Base-by-base conservation (phyloP, 1,284 basidiomycete species). In the Leccinum subrobustum region DNA sequence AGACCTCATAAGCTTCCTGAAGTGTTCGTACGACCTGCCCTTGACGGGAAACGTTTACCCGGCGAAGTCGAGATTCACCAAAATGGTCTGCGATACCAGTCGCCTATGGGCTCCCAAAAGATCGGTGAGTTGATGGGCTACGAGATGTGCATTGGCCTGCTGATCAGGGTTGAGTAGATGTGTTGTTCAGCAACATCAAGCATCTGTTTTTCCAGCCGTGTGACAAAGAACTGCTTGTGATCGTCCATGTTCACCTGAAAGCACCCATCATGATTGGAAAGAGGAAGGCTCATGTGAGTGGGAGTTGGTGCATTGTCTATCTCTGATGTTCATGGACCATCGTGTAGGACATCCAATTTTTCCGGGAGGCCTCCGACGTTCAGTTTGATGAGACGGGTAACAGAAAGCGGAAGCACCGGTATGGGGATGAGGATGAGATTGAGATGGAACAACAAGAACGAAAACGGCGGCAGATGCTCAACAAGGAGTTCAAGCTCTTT, bases 341-440 rank as follows among this genome's bases (percentile, higher is more conserved):
- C 52, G 42, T 29, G 3, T 42, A 95, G 89, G 97, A 99, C 73
- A 87, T 99, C 8, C 97, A 99, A 85, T 98, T 99, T 77, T 97
- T 93, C 81, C 92, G 97, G 25, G 97, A 99, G 79, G 97, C 96
- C 2, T 93, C 94, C 0, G 97, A 99, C 70, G 95, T 96, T 39
- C 93, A 96, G 67, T 99, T 98, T 71, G 97, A 99, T 72, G 97
- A 99, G 77, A 98, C 96, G 0, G 96, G 96, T n/a, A 98, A 98
- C 73, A 87, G 95, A 67, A 99, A 98, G 77, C 88, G 97, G 63
- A 96, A 97, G 77, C 93, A 96, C 66, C 88, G 96, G 59, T 98
- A 97, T 71, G 96, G 96, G 47, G 97, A 99, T 72, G 97, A 99
- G 75, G 97, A 99, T 74, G 97, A 99, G 78, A 96, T 99, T 65